phyloP scores from a whole-genome alignment of 805 yeast genomes.

The Naumovozyma baii region DNA sequence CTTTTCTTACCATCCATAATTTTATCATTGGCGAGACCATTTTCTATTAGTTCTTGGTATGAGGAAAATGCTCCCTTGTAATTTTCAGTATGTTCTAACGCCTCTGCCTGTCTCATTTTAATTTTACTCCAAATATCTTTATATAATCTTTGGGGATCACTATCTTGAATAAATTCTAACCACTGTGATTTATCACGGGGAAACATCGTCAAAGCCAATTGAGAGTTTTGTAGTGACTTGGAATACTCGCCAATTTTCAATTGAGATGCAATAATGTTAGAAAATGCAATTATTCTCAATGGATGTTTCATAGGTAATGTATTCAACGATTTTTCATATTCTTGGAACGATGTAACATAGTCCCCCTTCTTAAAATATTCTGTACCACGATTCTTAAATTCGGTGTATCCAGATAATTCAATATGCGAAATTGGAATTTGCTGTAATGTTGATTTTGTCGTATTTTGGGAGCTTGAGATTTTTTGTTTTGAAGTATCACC shows the following conservation, averaged over 20 bases:
- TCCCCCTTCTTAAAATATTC: conserved; percentile 73
- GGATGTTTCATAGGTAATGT: conserved; percentile 57
- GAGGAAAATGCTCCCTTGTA: conserved; percentile 51
- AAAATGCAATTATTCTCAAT: conserved; percentile 53
- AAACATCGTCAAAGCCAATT: conserved; percentile 26
- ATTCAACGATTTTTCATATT: conserved; percentile 47
- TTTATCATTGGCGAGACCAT: conserved; percentile 55
- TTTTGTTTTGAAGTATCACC: background rate
- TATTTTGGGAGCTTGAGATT: background rate
- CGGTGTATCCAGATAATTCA: conserved; percentile 33
- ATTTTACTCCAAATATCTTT: conserved; percentile 70
- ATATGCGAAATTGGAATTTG: conserved; percentile 18
- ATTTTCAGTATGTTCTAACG: conserved; percentile 69
- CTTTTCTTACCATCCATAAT: conserved; percentile 77
- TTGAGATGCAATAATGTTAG: conserved; percentile 64
- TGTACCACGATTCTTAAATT: conserved; percentile 47
- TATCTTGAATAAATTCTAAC: conserved; percentile 37
- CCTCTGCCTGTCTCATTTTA: conserved; percentile 65
- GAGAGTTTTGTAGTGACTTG: conserved; percentile 24
- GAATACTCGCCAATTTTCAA: conserved; percentile 62
- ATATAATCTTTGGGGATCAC: conserved; percentile 18
- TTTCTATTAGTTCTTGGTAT: conserved; percentile 54
- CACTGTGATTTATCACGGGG: conserved; percentile 31
- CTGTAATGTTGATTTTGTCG: conserved; percentile 1
- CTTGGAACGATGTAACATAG: conserved; percentile 52